Base-by-base conservation (phyloP, 192 early-diverging fungal genomes). In the Coemansia asiatica region DNA sequence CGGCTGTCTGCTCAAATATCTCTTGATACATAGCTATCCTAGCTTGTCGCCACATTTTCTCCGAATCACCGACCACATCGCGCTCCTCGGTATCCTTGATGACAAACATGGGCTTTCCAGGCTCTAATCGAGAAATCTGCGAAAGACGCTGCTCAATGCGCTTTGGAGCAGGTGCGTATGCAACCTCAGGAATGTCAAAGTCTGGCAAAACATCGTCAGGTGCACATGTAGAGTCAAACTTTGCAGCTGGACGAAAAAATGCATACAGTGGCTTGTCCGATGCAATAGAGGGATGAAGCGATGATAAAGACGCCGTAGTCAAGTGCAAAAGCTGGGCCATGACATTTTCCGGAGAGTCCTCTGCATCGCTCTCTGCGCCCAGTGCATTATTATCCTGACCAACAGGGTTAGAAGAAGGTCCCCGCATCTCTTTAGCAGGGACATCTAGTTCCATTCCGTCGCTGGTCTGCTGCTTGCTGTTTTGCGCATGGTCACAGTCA, bases 81-180 rank as follows among this genome's bases (percentile, higher is more conserved):
- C 69, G 72, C 56, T 66, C 65, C 15, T 58, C 38, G 2, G 66
- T 36, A n/a, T 63, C 60, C 8, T 67, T 63, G 22, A 58, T 23
- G 62, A 81, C 47, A 63, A 75, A 81, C 72, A 81, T 72, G 3
- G 78, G 78, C 16, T 64, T 38, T 4, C 73, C 78, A 15, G 72
- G 66, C 16, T 66, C 47, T 2, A 72, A 40, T 31, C 64, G 70
- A 26, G 68, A 72, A 2, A 47, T 50, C 29, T 56, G 40, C 13
- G 72, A 67, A 2, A 80, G 60, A 18, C 60, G 61, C 47, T 56
- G 31, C 19, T 68, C 40, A 31, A 80, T 66, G 35, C 35, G 54
- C 6, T 74, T 66, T 8, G 66, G 12, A 16, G 78, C 62, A n/a
- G 72, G 50, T 3, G 56, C 44, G 19, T 66, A 60, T 15, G 65